phyloP scores from a whole-genome alignment of 345 rosid genomes.

The Populus deltoides region DNA sequence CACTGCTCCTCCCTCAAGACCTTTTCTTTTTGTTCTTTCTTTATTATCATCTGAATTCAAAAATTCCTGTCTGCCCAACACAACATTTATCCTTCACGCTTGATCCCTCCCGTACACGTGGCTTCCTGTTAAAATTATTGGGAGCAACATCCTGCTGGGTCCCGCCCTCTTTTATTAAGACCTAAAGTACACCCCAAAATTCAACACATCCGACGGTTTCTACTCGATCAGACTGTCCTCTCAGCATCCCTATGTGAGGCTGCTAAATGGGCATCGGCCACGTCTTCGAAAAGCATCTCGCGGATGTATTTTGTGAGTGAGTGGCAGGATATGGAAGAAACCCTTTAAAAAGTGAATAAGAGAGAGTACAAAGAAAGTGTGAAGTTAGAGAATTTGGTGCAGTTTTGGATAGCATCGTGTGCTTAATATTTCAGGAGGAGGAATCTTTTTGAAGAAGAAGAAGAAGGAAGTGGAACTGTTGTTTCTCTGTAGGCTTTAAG shows the following conservation, averaged over 20 bases:
- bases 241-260: neutral
- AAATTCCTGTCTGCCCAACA: neutral
- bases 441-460: conserved; percentile 49
- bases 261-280: neutral
- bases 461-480: neutral
- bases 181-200: neutral
- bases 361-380: neutral
- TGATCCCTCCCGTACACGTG: neutral
- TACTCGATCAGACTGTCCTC: neutral
- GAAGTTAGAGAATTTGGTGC: conserved; percentile 8
- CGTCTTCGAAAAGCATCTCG: neutral
- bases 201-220: neutral
- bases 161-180: neutral
- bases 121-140: neutral
- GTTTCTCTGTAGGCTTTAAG: neutral
- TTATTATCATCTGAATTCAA: neutral
- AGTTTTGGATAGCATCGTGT: neutral
- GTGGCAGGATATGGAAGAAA: neutral
- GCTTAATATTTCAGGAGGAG: conserved; percentile 39
- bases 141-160: neutral
- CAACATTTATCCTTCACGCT: neutral
- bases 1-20: too few relatives aligned
- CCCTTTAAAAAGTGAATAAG: neutral
- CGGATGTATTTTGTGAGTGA: neutral
- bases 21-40: neutral